phyloP scores from a whole-genome alignment of 208 protist genomes.

The Trypanosoma melophagium region DNA sequence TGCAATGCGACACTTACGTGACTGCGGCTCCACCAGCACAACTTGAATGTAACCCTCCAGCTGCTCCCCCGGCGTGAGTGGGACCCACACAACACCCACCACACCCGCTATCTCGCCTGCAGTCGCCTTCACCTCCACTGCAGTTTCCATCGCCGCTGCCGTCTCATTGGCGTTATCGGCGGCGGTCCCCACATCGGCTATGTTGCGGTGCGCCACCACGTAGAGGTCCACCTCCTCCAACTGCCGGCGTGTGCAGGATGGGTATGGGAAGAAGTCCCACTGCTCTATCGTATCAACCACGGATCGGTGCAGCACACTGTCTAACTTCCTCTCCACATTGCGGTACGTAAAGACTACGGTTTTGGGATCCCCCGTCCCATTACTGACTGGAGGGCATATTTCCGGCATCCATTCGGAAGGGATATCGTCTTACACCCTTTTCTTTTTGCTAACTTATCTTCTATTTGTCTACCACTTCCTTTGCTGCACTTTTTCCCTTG shows the following conservation, averaged over 20 bases:
- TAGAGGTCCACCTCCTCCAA: conserved; percentile 55
- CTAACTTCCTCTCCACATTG: conserved; percentile 12
- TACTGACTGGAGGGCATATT: too few species aligned
- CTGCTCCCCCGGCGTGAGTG: conserved; percentile 26
- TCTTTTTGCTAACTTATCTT: too few species aligned
- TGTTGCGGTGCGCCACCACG: conserved; percentile 27
- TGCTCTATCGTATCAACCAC: conserved; percentile 11
- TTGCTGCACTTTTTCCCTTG: too few species aligned
- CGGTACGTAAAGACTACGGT: not conserved
- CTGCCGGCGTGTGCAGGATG: conserved; percentile 42
- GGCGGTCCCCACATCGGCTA: too few species aligned
- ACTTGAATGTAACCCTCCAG: conserved; percentile 84
- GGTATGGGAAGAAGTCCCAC: conserved; percentile 57
- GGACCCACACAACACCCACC: conserved; percentile 75
- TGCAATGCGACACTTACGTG: conserved; percentile 43
- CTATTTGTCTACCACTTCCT: too few species aligned
- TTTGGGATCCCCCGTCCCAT: not conserved
- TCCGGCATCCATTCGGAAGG: too few species aligned
- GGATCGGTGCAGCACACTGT: not conserved
- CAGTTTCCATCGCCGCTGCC: not conserved
- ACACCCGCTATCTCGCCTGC: conserved; percentile 30
- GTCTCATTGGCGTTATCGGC: too few species aligned
- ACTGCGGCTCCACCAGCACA: conserved; percentile 37
- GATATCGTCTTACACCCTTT: too few species aligned
- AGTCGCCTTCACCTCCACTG: not conserved